phyloP scores from a whole-genome alignment of 2,329 filamentous ascomycete genomes.

The Monosporascus sp. region DNA sequence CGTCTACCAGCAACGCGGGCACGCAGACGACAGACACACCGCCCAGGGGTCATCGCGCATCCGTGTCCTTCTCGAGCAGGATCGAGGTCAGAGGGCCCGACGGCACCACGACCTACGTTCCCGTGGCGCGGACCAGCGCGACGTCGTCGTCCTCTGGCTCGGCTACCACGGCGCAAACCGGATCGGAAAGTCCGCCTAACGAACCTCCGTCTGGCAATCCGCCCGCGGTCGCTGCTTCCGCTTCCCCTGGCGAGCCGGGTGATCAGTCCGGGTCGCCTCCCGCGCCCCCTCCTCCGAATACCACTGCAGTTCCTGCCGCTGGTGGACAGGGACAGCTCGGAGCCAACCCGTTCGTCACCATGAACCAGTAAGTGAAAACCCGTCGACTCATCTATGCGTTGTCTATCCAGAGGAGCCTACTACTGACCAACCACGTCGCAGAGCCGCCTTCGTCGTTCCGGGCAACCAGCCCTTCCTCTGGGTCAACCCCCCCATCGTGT shows the following conservation, averaged over 20 bases:
- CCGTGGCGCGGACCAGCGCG: background rate
- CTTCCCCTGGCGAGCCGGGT: background rate
- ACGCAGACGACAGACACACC: background rate
- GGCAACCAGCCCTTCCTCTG: conserved; percentile 9
- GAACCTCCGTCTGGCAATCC: background rate
- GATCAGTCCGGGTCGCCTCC: background rate
- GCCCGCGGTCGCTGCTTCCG: background rate
- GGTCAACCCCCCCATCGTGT: conserved; percentile 12
- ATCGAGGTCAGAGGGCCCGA: background rate
- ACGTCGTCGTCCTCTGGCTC: background rate
- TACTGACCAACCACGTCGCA: background rate
- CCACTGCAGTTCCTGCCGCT: background rate
- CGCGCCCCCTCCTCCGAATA: background rate
- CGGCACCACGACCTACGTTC: background rate
- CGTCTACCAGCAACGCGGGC: background rate
- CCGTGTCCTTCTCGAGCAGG: background rate
- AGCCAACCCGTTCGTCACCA: background rate
- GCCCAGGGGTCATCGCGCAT: background rate
- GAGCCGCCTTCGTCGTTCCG: background rate
- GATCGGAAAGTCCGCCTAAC: background rate
- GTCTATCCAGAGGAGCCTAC: background rate
- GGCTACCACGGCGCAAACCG: background rate
- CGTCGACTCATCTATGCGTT: no score
- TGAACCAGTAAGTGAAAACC: background rate
- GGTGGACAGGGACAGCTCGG: background rate